Evolutionary conservation across 129 eudicot species (phyloP).

Genomic region (Deinandra increscens): DNA sequence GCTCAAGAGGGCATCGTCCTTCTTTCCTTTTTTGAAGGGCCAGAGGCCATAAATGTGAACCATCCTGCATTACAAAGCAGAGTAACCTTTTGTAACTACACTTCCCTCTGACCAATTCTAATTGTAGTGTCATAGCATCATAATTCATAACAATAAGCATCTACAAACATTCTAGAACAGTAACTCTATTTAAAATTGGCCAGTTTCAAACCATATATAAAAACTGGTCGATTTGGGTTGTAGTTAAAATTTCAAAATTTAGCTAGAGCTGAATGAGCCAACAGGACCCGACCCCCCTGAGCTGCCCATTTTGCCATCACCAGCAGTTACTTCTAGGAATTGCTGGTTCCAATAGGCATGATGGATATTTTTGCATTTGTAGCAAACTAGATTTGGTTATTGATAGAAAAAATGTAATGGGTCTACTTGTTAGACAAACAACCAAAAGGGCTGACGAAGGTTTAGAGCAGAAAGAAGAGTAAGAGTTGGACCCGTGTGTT

Average conservation of each 20-base stretch:
- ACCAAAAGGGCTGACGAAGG: background rate
- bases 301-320: conserved; percentile 3
- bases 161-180: background rate
- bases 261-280: background rate
- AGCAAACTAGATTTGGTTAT: background rate
- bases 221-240: background rate
- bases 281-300: background rate
- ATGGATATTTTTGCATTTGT: background rate
- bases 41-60: conserved; percentile 93
- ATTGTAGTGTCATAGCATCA: conserved; percentile 9
- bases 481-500: background rate
- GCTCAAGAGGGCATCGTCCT: conserved; percentile 99
- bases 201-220: background rate
- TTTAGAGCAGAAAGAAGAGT: background rate
- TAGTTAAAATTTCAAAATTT: background rate
- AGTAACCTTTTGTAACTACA: conserved; percentile 10
- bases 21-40: conserved; percentile 96
- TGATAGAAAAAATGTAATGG: background rate
- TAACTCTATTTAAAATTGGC: background rate
- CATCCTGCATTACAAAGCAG: conserved; percentile 56
- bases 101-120: background rate
- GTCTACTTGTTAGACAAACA: background rate
- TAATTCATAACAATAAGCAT: background rate
- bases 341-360: conserved; percentile 11
- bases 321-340: background rate